Conservation (phyloP, 352 stramenopile genomes). For the Phytopythium chamaehyphon region DNA sequence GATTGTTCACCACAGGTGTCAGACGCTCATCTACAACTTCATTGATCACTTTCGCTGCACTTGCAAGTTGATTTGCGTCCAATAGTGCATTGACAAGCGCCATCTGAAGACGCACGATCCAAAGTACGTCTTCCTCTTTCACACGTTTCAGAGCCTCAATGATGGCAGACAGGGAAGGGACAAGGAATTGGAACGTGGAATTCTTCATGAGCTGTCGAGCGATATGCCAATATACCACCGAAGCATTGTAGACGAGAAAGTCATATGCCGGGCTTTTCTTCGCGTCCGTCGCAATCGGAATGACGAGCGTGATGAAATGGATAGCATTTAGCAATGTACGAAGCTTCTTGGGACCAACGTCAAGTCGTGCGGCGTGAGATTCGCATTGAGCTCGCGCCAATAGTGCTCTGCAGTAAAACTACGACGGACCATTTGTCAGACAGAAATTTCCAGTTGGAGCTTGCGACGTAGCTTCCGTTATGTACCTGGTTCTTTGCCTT, state of each 20-base stretch:
- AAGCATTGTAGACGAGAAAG: conserved; percentile 92
- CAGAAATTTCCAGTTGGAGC: background rate
- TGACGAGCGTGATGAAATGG: conserved; percentile 63
- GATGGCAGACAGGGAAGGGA: conserved; percentile 55
- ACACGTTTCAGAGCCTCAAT: conserved; percentile 66
- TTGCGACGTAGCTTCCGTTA: background rate
- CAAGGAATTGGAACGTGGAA: conserved; percentile 66
- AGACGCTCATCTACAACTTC: conserved; percentile 69
- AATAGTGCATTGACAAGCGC: conserved; percentile 65
- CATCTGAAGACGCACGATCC: conserved; percentile 60
- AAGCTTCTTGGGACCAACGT: conserved; percentile 37
- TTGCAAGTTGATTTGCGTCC: conserved; percentile 54
- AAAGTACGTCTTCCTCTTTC: conserved; percentile 68
- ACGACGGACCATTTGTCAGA: background rate
- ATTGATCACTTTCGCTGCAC: conserved; percentile 54
- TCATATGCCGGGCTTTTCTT: conserved; percentile 72
- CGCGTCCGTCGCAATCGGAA: conserved; percentile 63
- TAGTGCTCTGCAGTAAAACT: conserved; percentile 87
- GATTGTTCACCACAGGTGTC: conserved; percentile 29
- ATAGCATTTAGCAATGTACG: conserved; percentile 69
- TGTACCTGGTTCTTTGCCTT: conserved; percentile 74
- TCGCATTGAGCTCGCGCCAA: conserved; percentile 74
- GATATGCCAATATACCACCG: conserved; percentile 84
- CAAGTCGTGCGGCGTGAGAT: conserved; percentile 30
- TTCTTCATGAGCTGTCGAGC: conserved; percentile 80